Evolutionary conservation across 2,329 filamentous ascomycete species (phyloP).

Genomic region (Ilyonectria mors-panacis): DNA sequence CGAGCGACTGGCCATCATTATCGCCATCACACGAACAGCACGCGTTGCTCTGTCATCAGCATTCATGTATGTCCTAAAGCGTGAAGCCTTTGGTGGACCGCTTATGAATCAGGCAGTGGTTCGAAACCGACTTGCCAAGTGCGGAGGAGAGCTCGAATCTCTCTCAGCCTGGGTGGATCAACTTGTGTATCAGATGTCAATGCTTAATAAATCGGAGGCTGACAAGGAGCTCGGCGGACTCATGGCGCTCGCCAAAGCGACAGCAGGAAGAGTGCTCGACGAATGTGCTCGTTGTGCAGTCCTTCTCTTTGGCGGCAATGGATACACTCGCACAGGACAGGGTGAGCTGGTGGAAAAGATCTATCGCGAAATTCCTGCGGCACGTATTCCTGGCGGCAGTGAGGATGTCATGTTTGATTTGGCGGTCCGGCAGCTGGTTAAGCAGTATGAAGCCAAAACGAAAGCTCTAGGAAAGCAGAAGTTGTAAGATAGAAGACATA

Average conservation of each 20-base stretch:
- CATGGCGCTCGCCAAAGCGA: slow-evolving; percentile 80
- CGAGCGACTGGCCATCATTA: slow-evolving; percentile 77
- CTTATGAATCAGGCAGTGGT: slow-evolving; percentile 85
- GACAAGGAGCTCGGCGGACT: slow-evolving; percentile 77
- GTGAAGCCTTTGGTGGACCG: slow-evolving; percentile 59
- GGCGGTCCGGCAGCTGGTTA: slow-evolving; percentile 40
- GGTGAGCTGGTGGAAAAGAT: slow-evolving; percentile 76
- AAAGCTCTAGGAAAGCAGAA: neutral
- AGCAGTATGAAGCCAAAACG: slow-evolving; percentile 29
- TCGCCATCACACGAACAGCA: slow-evolving; percentile 74
- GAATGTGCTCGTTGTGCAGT: slow-evolving; percentile 79
- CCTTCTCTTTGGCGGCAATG: slow-evolving; percentile 81
- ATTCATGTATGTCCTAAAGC: slow-evolving; percentile 56
- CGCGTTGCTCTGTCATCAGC: slow-evolving; percentile 54
- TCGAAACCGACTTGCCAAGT: slow-evolving; percentile 79
- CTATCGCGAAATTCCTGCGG: slow-evolving; percentile 22
- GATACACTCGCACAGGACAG: slow-evolving; percentile 78
- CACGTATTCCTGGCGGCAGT: slow-evolving; percentile 41
- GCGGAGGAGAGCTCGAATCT: slow-evolving; percentile 76
- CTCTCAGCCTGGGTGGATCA: slow-evolving; percentile 82
- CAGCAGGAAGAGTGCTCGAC: slow-evolving; percentile 78
- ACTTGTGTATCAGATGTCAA: slow-evolving; percentile 78
- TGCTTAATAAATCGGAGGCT: slow-evolving; percentile 68
- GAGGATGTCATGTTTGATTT: slow-evolving; percentile 45
- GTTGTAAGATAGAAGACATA: neutral